phyloP scores from a whole-genome alignment of 345 rosid species.

The Garcia nutans region DNA sequence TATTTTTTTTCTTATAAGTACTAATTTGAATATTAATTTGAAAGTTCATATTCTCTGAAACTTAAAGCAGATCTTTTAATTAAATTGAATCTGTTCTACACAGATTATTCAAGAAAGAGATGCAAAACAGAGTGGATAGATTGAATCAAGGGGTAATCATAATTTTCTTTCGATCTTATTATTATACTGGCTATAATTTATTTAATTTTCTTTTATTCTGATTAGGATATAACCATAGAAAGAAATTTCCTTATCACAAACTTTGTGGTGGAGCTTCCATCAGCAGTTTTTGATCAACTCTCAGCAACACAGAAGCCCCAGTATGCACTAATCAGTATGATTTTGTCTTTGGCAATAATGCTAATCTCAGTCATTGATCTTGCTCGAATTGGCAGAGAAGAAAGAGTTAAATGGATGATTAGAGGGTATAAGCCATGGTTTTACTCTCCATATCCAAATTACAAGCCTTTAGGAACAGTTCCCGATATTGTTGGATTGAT shows the following conservation, averaged over 20 bases:
- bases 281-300: conserved; percentile 3
- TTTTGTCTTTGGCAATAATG: background rate
- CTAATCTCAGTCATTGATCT: background rate
- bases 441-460: conserved; percentile 6
- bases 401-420: conserved; percentile 10
- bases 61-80: no score
- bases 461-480: background rate
- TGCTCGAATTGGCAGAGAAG: conserved; percentile 7
- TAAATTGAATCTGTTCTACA: no score
- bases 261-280: background rate
- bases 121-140: no score
- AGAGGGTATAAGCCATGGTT: conserved; percentile 17
- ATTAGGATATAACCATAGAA: background rate
- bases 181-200: no score
- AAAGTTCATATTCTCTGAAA: no score
- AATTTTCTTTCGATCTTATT: no score
- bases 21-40: no score
- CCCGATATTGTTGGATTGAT: background rate
- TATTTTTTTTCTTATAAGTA: no score
- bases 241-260: background rate
- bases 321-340: background rate
- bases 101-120: no score
- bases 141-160: no score
- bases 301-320: background rate
- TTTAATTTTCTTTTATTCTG: background rate